phyloP scores from a whole-genome alignment of 1,139 yeast species.

The Kodamaea plutei region DNA sequence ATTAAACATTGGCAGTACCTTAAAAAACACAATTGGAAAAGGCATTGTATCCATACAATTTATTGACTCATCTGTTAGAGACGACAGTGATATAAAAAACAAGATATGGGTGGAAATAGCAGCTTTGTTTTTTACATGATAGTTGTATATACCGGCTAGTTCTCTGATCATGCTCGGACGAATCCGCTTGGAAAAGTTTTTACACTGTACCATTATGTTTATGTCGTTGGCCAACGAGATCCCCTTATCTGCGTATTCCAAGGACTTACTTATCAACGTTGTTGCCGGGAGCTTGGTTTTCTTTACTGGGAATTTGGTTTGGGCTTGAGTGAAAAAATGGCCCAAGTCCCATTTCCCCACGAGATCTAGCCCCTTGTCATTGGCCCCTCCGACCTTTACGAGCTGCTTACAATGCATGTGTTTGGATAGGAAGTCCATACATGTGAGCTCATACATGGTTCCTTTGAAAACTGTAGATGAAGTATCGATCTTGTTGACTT shows the following conservation, averaged over 20 bases:
- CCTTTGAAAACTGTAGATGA: slow-evolving; percentile 58
- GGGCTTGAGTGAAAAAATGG: slow-evolving; percentile 18
- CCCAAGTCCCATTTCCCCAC: slow-evolving; percentile 55
- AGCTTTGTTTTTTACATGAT: slow-evolving; percentile 29
- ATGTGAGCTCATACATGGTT: slow-evolving; percentile 61
- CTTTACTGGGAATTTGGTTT: slow-evolving; percentile 3
- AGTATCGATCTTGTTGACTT: slow-evolving; percentile 17
- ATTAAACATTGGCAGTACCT: slow-evolving; percentile 15
- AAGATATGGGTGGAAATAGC: slow-evolving; percentile 21
- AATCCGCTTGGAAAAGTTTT: slow-evolving; percentile 43
- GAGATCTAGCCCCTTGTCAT: slow-evolving; percentile 72
- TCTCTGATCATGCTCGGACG: slow-evolving; percentile 55
- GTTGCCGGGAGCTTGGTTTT: slow-evolving; percentile 3
- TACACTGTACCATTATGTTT: slow-evolving; percentile 55
- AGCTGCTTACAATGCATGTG: slow-evolving; percentile 41
- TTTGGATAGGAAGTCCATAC: slow-evolving; percentile 43
- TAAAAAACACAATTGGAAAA: slow-evolving; percentile 50
- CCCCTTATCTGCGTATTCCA: slow-evolving; percentile 4
- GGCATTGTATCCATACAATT: slow-evolving; percentile 34
- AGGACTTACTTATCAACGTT: slow-evolving; percentile 10
- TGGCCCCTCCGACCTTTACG: slow-evolving; percentile 55
- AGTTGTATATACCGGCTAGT: slow-evolving; percentile 51
- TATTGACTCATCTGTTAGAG: slow-evolving; percentile 57
- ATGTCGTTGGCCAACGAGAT: slow-evolving; percentile 26
- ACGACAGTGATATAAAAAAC: slow-evolving; percentile 54